Percentiles rank a stretch among this genome's conserved stretches.
Evolutionary conservation across 257 asterid species (phyloP).

Genomic region (Fraxinus cuspidata): DNA sequence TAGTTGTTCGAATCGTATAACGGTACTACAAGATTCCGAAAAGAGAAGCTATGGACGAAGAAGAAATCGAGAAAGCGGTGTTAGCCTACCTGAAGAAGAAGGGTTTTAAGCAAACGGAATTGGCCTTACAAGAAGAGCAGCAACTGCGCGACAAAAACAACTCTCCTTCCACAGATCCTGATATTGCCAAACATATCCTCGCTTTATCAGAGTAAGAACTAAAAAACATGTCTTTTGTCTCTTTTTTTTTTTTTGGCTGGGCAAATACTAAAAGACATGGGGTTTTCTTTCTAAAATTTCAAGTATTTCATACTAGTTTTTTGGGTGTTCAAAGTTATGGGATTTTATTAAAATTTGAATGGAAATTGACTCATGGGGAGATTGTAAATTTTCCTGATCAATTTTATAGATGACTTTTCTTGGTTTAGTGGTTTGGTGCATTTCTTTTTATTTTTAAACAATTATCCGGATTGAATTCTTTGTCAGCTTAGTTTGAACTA

Average conservation of each 20-base stretch:
- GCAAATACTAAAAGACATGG: background rate
- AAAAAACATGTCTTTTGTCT: background rate
- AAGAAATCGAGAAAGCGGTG: slow-evolving; percentile 78
- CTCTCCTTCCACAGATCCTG: slow-evolving; percentile 62
- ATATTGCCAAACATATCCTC: slow-evolving; percentile 68
- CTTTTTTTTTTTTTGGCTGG: background rate
- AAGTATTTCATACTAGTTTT: background rate
- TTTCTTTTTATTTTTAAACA: background rate
- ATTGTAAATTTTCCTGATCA: background rate
- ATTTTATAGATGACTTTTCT: background rate
- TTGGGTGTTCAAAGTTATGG: background rate
- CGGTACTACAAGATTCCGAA: background rate
- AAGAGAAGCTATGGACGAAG: slow-evolving; percentile 66
- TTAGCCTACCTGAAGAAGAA: slow-evolving; percentile 73
- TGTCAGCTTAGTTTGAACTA: background rate
- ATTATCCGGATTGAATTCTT: background rate
- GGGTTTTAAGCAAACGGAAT: slow-evolving; percentile 85
- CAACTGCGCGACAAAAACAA: slow-evolving; percentile 47
- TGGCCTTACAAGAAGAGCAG: slow-evolving; percentile 79
- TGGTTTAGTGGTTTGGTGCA: background rate
- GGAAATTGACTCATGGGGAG: background rate
- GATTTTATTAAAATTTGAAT: background rate
- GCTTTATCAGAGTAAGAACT: slow-evolving; percentile 62
- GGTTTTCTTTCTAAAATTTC: background rate
- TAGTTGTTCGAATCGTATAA: background rate